Evolutionary conservation across 2,329 filamentous ascomycete genomes (phyloP), one percentile per base, ranked within the genome.

Genomic region (Decorospora gaudefroyi): DNA sequence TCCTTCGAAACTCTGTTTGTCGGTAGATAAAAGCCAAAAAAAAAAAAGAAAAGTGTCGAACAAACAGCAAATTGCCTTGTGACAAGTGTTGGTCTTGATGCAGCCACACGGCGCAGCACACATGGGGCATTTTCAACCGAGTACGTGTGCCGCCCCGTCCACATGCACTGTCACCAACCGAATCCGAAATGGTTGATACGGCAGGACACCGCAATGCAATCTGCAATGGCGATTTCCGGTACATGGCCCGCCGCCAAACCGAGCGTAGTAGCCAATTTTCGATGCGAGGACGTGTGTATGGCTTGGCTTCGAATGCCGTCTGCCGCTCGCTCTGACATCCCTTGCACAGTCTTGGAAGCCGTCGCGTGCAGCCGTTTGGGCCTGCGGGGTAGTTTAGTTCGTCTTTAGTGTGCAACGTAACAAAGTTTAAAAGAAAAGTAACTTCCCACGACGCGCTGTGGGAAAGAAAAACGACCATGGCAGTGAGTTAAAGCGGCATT

Each of bases 71-170:
- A 34, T 16, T 16, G 29, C 22, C 30, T 37, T 13, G 15, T 32
- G 30, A 35, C 42, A 30, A 34, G 29, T 47, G 32, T 37, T 43
- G 38, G 33, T 47, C 19, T 28, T 32, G 35, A 42, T 42, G 46
- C 39, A 47, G 35, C 42, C 32, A 42, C 38, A 37, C 46, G 39
- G 50, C 39, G 43, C 44, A 32, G 40, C 31, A 53, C n/a, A n/a
- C n/a, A n/a, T n/a, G n/a, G 11, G 34, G 37, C 22, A 45, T 28
- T 30, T 36, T 21, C 30, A 40, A 21, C 41, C 46, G 42, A 35
- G 39, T 39, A 23, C 27, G 28, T 31, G 33, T 29, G 26, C 29
- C 30, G 29, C 39, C 21, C 15, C 25, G 27, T 22, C 27, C 28
- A 47, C 18, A 33, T 29, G n/a, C n/a, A n/a, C n/a, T n/a, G n/a